phyloP scores from a whole-genome alignment of 768 basidiomycete species.

The Candolleomyces efflorescens region DNA sequence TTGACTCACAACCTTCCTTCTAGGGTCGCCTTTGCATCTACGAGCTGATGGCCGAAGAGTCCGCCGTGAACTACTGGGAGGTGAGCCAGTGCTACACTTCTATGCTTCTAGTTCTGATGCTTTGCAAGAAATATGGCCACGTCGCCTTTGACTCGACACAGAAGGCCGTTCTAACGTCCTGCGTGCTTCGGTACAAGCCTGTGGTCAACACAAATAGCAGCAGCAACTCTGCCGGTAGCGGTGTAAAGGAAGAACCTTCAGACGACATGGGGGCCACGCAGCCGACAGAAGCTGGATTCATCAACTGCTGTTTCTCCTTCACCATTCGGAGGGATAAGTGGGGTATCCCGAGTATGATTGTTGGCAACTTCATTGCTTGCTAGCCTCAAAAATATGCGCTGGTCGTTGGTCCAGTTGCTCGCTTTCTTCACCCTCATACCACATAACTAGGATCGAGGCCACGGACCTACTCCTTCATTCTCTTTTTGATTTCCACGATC shows the following conservation, averaged over 20 bases:
- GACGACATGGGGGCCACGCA: conserved; percentile 15
- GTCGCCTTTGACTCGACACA: conserved; percentile 90
- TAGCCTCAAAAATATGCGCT: conserved; percentile 15
- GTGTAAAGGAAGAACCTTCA: conserved; percentile 22
- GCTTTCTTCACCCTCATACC: not conserved
- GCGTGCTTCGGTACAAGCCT: conserved; percentile 80
- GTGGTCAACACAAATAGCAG: conserved; percentile 31
- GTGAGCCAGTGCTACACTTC: conserved; percentile 28
- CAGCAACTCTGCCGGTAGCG: conserved; percentile 17
- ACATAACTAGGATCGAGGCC: not conserved
- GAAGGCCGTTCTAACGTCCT: conserved; percentile 91
- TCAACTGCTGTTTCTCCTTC: conserved; percentile 90
- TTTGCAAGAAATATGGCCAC: conserved; percentile 81
- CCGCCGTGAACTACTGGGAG: conserved; percentile 97
- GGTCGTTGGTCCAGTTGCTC: not conserved
- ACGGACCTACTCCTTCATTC: not conserved
- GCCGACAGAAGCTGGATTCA: conserved; percentile 64
- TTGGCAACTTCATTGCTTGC: conserved; percentile 83
- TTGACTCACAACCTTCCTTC: conserved; percentile 2
- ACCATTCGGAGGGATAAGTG: conserved; percentile 81
- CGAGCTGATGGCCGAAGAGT: conserved; percentile 97
- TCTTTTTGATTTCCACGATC: not conserved
- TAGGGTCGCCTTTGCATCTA: conserved; percentile 93
- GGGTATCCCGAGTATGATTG: conserved; percentile 88
- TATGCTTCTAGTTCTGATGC: too few species aligned